Conservation (phyloP, 345 rosid genomes). For the Murraya paniculata region DNA sequence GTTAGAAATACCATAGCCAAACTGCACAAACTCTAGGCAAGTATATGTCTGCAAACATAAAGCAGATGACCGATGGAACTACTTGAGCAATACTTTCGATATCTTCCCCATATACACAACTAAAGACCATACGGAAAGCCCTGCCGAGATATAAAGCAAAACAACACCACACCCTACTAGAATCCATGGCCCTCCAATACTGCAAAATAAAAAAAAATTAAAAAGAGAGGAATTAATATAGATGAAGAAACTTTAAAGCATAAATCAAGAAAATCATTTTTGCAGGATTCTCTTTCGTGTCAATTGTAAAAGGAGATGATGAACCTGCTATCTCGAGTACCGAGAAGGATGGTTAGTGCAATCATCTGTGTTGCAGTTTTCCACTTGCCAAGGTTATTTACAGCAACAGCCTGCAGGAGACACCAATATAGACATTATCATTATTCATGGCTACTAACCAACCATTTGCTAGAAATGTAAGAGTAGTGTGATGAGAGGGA, state of each 20-base stretch:
- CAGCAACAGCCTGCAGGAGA: slow-evolving; percentile 81
- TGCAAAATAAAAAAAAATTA: slow-evolving; percentile 25
- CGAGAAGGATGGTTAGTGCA: slow-evolving; percentile 84
- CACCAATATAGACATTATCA: not conserved
- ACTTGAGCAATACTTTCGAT: slow-evolving; percentile 67
- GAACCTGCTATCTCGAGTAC: slow-evolving; percentile 79
- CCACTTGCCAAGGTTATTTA: slow-evolving; percentile 97
- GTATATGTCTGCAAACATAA: slow-evolving; percentile 12
- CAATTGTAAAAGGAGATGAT: not conserved
- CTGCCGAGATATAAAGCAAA: slow-evolving; percentile 90
- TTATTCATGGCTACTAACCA: not conserved
- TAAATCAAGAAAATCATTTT: not conserved
- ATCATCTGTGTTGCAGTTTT: slow-evolving; percentile 98
- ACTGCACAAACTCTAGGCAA: not conserved
- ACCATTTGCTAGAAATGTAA: not conserved
- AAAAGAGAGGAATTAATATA: not conserved
- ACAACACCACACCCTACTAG: slow-evolving; percentile 65
- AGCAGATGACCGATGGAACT: slow-evolving; percentile 26
- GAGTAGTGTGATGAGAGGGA: not conserved
- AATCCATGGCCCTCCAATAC: slow-evolving; percentile 48
- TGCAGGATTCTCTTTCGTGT: not conserved
- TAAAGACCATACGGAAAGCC: slow-evolving; percentile 89
- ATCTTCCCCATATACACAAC: slow-evolving; percentile 85
- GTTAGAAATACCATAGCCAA: slow-evolving; percentile 6
- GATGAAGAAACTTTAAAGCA: slow-evolving; percentile 3